Evolutionary conservation across 2,329 filamentous ascomycete species (phyloP).

Genomic region (Aureobasidium sp.): DNA sequence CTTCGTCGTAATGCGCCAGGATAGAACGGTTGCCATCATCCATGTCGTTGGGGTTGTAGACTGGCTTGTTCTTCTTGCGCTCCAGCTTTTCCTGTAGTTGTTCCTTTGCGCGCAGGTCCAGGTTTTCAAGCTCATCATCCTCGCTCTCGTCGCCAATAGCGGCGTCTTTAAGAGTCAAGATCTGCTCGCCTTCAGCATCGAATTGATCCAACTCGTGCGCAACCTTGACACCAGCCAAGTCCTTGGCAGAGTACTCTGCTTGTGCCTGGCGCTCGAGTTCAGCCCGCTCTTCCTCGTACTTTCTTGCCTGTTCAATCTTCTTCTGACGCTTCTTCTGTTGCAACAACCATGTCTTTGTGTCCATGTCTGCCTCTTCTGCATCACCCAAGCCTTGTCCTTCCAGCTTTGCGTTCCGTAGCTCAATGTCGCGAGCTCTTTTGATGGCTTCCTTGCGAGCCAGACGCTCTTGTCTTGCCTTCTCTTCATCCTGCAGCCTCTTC

Average conservation of each 20-base stretch:
- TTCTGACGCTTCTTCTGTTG: constrained; percentile 90
- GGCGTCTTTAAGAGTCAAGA: constrained; percentile 89
- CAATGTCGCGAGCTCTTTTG: constrained; percentile 78
- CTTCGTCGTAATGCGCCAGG: constrained; percentile 88
- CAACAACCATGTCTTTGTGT: constrained; percentile 80
- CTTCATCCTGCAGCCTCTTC: constrained; percentile 61
- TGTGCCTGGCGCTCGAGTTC: constrained; percentile 59
- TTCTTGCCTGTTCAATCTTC: constrained; percentile 68
- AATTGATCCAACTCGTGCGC: constrained; percentile 79
- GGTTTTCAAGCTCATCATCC: constrained; percentile 81
- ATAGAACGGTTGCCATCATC: constrained; percentile 58
- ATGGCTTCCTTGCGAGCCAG: constrained; percentile 75
- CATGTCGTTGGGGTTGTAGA: constrained; percentile 76
- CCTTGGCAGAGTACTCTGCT: constrained; percentile 73
- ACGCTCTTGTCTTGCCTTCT: constrained; percentile 63
- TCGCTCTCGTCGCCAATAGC: constrained; percentile 73
- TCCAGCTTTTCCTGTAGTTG: constrained; percentile 67
- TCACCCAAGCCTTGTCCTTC: constrained; percentile 83
- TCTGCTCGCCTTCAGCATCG: constrained; percentile 68
- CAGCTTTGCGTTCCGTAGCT: constrained; percentile 65
- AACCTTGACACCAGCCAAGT: constrained; percentile 84
- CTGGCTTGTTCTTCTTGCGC: constrained; percentile 80
- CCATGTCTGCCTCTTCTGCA: constrained; percentile 55
- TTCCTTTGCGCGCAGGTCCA: constrained; percentile 63
- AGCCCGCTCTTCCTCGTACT: constrained; percentile 65